A percentile compares a stretch with the other conserved stretches of the same genome.
Evolutionary conservation across 441 rosid genomes (phyloP).

Genomic region (Biscutella auriculata): DNA sequence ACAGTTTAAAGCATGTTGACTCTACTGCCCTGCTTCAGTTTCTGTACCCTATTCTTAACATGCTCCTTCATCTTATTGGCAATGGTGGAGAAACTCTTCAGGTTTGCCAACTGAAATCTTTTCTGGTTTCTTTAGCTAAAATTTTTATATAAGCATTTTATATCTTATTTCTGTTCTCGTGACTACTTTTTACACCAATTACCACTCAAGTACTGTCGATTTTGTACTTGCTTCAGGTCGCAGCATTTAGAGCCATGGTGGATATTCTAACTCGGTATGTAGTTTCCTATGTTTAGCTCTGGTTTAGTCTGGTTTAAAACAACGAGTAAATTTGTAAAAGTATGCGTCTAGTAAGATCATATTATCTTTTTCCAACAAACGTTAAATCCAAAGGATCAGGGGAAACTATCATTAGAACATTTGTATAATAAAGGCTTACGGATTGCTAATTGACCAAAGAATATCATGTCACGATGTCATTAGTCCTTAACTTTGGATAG

Average conservation of each 20-base stretch:
- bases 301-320: neutral
- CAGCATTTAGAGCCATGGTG: conserved; percentile 99
- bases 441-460: neutral
- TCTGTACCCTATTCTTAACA: conserved; percentile 90
- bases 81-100: conserved; percentile 99
- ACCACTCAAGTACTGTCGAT: conserved; percentile 2
- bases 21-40: conserved; percentile 98
- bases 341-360: neutral
- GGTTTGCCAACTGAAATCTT: conserved; percentile 33
- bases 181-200: conserved; percentile 1
- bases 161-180: conserved; percentile 2
- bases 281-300: neutral
- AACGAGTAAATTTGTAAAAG: neutral
- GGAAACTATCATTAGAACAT: neutral
- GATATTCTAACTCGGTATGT: conserved; percentile 89
- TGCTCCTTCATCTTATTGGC: conserved; percentile 99
- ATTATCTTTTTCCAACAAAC: neutral
- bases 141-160: neutral
- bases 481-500: conserved; percentile 1
- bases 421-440: neutral
- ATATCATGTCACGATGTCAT: neutral
- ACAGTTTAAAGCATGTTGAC: conserved; percentile 96
- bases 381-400: neutral
- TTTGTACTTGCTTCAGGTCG: conserved; percentile 69
- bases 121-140: conserved; percentile 6